A percentile compares a stretch with the other conserved stretches of the same genome.
phyloP scores from a whole-genome alignment of 495 filamentous ascomycete genomes.

The Penicillium atrosanguineum region DNA sequence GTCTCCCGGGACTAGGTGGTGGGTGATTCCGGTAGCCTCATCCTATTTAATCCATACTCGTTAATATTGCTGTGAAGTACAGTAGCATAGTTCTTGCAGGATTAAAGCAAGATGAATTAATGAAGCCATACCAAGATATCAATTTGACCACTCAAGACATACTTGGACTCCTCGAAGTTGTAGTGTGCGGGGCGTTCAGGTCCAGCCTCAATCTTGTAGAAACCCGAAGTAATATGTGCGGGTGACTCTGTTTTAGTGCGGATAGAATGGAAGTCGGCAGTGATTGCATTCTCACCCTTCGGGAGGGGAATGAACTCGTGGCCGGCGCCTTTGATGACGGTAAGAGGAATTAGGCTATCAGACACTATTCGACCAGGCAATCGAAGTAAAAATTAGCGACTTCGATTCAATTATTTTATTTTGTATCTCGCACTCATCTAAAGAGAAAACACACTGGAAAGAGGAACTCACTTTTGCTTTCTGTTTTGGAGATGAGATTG shows the following conservation, averaged over 20 bases:
- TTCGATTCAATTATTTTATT: not conserved
- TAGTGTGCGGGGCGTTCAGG: slow-evolving; percentile 26
- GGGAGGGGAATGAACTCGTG: slow-evolving; percentile 31
- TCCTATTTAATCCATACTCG: slow-evolving; percentile 13
- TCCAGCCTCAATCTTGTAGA: slow-evolving; percentile 34
- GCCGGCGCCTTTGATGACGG: slow-evolving; percentile 34
- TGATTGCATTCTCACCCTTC: slow-evolving; percentile 28
- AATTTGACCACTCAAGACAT: slow-evolving; percentile 32
- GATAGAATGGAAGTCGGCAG: slow-evolving; percentile 31
- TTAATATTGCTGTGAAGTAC: not conserved
- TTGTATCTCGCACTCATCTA: not conserved
- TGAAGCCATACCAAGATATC: slow-evolving; percentile 26
- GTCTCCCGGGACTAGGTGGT: slow-evolving; percentile 30
- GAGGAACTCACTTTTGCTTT: not conserved
- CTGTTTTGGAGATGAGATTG: not conserved
- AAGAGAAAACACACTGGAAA: not conserved
- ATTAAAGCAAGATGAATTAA: not conserved
- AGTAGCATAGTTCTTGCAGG: not conserved
- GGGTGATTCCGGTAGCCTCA: slow-evolving; percentile 32
- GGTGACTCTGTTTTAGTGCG: slow-evolving; percentile 30
- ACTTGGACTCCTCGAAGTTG: slow-evolving; percentile 31
- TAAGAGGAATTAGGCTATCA: slow-evolving; percentile 25
- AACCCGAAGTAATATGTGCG: slow-evolving; percentile 28
- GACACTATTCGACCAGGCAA: slow-evolving; percentile 24
- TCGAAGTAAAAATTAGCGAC: not conserved